Percentiles rank a stretch among this genome's conserved stretches.
Conservation (phyloP, 192 early-diverging fungal species). For the Backusella sp. region DNA sequence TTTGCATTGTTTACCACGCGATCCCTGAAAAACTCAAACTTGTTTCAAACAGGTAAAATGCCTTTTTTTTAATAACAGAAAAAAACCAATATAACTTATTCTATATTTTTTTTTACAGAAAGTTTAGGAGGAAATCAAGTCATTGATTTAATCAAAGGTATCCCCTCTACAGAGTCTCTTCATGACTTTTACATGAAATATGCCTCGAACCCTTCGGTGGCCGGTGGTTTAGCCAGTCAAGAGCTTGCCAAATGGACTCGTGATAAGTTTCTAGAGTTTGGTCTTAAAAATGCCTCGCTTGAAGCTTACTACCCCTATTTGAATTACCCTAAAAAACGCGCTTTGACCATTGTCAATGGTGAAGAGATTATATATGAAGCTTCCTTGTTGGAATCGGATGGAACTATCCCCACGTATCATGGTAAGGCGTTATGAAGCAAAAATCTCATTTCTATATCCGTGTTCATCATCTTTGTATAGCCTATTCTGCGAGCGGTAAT, state of each 20-base stretch:
- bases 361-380: slow-evolving; percentile 48
- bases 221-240: slow-evolving; percentile 44
- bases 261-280: slow-evolving; percentile 48
- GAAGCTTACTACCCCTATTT: slow-evolving; percentile 61
- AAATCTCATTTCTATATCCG: neutral
- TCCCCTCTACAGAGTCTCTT: slow-evolving; percentile 34
- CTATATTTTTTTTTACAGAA: neutral
- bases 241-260: slow-evolving; percentile 53
- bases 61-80: neutral
- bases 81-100: neutral
- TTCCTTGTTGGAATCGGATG: slow-evolving; percentile 51
- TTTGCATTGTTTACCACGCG: slow-evolving; percentile 5
- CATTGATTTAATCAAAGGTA: neutral
- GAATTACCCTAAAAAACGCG: slow-evolving; percentile 52
- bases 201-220: slow-evolving; percentile 55
- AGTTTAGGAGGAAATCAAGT: neutral
- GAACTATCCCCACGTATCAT: slow-evolving; percentile 62
- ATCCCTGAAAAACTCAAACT: neutral
- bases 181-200: slow-evolving; percentile 51
- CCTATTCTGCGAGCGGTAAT: slow-evolving; percentile 56
- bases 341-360: slow-evolving; percentile 51
- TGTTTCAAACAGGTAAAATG: slow-evolving; percentile 8
- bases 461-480: neutral
- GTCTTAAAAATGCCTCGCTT: slow-evolving; percentile 49
- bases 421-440: slow-evolving; percentile 20